Conservation (phyloP, 2,329 filamentous ascomycete species). For the Penicillium sp. region DNA sequence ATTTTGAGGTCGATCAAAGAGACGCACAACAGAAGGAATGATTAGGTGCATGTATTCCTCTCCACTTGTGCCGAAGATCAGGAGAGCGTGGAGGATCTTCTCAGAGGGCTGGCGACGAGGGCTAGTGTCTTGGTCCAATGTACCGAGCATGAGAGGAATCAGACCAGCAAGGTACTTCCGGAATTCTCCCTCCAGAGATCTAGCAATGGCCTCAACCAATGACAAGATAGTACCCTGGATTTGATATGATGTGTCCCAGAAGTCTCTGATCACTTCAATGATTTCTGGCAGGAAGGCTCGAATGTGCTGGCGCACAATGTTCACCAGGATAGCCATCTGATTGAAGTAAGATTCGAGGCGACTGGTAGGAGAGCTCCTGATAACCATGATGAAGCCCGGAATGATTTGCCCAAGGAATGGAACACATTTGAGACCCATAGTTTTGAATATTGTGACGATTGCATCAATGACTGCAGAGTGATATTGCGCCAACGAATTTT, state of each 20-base stretch:
- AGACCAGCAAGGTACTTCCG: conserved; percentile 90
- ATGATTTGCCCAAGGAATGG: conserved; percentile 93
- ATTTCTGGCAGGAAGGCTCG: conserved; percentile 86
- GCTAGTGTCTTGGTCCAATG: conserved; percentile 82
- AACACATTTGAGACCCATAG: conserved; percentile 92
- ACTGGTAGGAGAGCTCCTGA: conserved; percentile 74
- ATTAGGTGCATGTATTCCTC: conserved; percentile 99
- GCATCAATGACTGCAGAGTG: conserved; percentile 95
- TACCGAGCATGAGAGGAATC: conserved; percentile 89
- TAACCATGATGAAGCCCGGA: conserved; percentile 88
- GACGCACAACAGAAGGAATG: conserved; percentile 88
- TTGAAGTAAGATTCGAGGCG: conserved; percentile 96
- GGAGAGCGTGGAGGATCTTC: conserved; percentile 87
- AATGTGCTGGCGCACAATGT: conserved; percentile 95
- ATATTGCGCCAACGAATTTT: conserved; percentile 84
- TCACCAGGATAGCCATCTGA: conserved; percentile 87
- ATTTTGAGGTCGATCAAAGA: conserved; percentile 87
- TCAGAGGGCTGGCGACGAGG: conserved; percentile 79
- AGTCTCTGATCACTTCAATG: conserved; percentile 81
- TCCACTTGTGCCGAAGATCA: conserved; percentile 91
- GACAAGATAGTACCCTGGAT: conserved; percentile 90
- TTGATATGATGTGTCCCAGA: conserved; percentile 79
- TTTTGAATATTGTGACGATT: conserved; percentile 98
- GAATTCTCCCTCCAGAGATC: conserved; percentile 95
- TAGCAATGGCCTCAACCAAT: conserved; percentile 89